Conservation (phyloP, 768 basidiomycete genomes). For the Boletus pseudo-olivaceus region DNA sequence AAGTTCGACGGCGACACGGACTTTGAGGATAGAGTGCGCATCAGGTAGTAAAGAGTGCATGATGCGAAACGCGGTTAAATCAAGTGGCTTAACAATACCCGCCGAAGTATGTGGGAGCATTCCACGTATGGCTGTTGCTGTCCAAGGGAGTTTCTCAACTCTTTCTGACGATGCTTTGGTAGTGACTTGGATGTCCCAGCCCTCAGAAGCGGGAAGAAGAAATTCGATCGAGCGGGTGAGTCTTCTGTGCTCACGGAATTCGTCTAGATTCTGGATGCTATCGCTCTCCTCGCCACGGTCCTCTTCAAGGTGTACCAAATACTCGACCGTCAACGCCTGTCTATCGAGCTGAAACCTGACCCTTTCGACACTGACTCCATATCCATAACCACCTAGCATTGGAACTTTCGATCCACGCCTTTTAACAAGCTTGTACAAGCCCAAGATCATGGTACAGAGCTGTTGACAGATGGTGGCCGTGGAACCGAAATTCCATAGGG, state of each 20-base stretch:
- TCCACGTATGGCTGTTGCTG: constrained; percentile 52
- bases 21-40: constrained; percentile 77
- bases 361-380: constrained; percentile 76
- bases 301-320: constrained; percentile 74
- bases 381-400: constrained; percentile 71
- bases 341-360: constrained; percentile 78
- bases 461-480: constrained; percentile 68
- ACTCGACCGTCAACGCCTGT: constrained; percentile 79
- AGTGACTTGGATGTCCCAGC: constrained; percentile 85
- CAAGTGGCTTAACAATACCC: constrained; percentile 38
- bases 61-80: constrained; percentile 58
- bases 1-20: constrained; percentile 74
- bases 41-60: constrained; percentile 69
- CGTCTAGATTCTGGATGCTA: constrained; percentile 51
- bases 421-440: constrained; percentile 76
- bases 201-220: constrained; percentile 67
- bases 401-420: constrained; percentile 75
- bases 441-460: constrained; percentile 79
- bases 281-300: constrained; percentile 24
- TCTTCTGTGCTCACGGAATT: constrained; percentile 66
- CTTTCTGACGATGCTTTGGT: constrained; percentile 71
- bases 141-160: constrained; percentile 74
- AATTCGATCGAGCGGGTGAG: constrained; percentile 79
- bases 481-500: constrained; percentile 77
- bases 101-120: constrained; percentile 33